These are phyloP conservation scores for Leishmania tarentolae DNA, from an alignment of 208 protist species.

Conservation along the genomic window DNA sequence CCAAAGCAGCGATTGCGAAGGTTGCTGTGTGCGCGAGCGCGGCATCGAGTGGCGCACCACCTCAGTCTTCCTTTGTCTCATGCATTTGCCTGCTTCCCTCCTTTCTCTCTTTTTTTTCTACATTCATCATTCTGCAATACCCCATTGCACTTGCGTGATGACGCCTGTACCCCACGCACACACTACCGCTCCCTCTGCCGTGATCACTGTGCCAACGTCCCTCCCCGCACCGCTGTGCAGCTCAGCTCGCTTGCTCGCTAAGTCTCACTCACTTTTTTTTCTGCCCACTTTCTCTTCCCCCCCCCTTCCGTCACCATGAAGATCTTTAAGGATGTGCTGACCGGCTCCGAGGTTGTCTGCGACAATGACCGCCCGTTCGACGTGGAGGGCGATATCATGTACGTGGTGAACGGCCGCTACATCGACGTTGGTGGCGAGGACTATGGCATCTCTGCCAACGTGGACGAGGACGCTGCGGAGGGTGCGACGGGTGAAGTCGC, in stretches of 20 bases:
- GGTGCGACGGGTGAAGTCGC: constrained; percentile 83
- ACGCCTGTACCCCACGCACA: not conserved
- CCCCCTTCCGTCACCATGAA: constrained; percentile 55
- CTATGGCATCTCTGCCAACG: constrained; percentile 91
- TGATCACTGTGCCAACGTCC: not conserved
- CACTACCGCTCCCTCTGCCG: not conserved
- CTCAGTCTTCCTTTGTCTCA: no score
- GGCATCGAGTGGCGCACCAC: not conserved
- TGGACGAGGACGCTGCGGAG: constrained; percentile 88
- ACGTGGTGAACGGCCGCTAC: constrained; percentile 82
- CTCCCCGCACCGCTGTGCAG: constrained; percentile 6
- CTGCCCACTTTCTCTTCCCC: not conserved
- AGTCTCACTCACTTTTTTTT: not conserved
- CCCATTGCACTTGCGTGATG: not conserved
- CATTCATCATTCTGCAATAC: not conserved
- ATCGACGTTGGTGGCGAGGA: constrained; percentile 90
- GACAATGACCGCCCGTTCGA: constrained; percentile 89
- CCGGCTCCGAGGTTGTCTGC: constrained; percentile 90
- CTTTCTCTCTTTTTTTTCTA: no score
- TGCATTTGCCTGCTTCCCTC: not conserved
- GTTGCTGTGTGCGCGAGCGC: not conserved
- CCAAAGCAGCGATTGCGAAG: not conserved
- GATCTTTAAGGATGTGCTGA: constrained; percentile 90
- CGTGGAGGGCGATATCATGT: constrained; percentile 80
- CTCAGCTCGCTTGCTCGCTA: constrained; percentile 9